Base-by-base conservation (phyloP, 2,329 filamentous ascomycete species). In the Raffaelea deltoideospora region DNA sequence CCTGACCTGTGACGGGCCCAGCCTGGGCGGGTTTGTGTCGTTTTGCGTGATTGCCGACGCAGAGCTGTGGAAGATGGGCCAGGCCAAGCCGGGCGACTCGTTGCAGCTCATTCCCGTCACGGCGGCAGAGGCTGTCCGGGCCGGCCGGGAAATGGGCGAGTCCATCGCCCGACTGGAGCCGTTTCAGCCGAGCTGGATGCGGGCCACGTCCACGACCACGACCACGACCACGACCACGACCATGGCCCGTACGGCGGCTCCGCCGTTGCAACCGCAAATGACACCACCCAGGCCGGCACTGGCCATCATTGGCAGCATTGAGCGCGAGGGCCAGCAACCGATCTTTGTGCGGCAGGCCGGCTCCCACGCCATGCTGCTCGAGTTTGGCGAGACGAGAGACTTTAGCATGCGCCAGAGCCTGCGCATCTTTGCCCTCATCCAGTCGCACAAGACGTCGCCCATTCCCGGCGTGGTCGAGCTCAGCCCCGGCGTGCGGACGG, bases 41-140 rank as follows among this genome's bases (percentile, higher is more conserved):
- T 55, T 57, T 20, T 57, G 52, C 17, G 53, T 56, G 0, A 50
- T 63, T 5, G 51, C 52, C 5, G 51, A 52, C 11, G 53, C 53
- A 1, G 58, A 62, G 23, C 46, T 61, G 45, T 63, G 57, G 57
- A 61, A 60, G 43, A 41, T 63, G 19, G 60, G 59, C 10, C 59
- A 60, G 39, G 47, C 58, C 13, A 50, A 50, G 8, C 55, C 57
- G 2, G 59, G 60, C 1, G 59, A 62, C 39, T 48, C 43, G 13
- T 49, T 60, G n/a, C 47, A 44, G 0, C 52, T 61, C 24, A 47
- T 45, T 2, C 48, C 53, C 10, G 48, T 59, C 4, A 8, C 21
- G 9, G 3, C 8, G 22, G 5, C 7, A 9, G 8, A 18, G 9
- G 32, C 32, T n/a, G 10, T 11, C 8, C 11, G 13, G 5, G 20